Conservation (phyloP, 169 alveolate species). For the Cryptosporidium bovis region DNA sequence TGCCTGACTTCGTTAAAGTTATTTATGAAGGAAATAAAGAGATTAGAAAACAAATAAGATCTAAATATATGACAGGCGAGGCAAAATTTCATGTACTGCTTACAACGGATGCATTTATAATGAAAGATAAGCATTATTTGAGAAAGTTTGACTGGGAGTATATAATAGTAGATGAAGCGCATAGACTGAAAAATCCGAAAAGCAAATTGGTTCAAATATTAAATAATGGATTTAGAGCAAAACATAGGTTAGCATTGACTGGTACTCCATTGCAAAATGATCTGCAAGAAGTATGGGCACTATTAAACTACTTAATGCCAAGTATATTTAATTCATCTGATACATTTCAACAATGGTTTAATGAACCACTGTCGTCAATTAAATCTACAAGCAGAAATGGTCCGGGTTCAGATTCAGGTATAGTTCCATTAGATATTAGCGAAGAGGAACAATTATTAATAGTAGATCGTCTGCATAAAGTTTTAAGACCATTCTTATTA, state of each 20-base stretch:
- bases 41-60: slow-evolving; percentile 49
- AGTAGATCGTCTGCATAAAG: slow-evolving; percentile 91
- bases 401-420: slow-evolving; percentile 85
- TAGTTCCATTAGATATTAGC: slow-evolving; percentile 84
- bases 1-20: slow-evolving; percentile 90
- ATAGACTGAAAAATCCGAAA: slow-evolving; percentile 93
- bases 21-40: slow-evolving; percentile 85
- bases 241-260: slow-evolving; percentile 90
- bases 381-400: slow-evolving; percentile 79
- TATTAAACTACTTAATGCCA: slow-evolving; percentile 88
- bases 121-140: slow-evolving; percentile 82
- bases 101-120: slow-evolving; percentile 79
- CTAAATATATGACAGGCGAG: slow-evolving; percentile 79
- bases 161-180: slow-evolving; percentile 95
- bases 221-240: slow-evolving; percentile 78
- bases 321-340: slow-evolving; percentile 90
- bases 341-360: slow-evolving; percentile 93
- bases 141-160: slow-evolving; percentile 92
- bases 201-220: slow-evolving; percentile 86
- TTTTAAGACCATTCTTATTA: slow-evolving; percentile 91
- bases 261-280: slow-evolving; percentile 93
- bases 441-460: slow-evolving; percentile 91
- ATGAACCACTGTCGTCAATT: slow-evolving; percentile 82
- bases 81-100: slow-evolving; percentile 78
- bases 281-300: slow-evolving; percentile 91